These are phyloP conservation scores for Castanea mollissima DNA, from an alignment of 306 rosid genomes.

Conservation along the genomic window DNA sequence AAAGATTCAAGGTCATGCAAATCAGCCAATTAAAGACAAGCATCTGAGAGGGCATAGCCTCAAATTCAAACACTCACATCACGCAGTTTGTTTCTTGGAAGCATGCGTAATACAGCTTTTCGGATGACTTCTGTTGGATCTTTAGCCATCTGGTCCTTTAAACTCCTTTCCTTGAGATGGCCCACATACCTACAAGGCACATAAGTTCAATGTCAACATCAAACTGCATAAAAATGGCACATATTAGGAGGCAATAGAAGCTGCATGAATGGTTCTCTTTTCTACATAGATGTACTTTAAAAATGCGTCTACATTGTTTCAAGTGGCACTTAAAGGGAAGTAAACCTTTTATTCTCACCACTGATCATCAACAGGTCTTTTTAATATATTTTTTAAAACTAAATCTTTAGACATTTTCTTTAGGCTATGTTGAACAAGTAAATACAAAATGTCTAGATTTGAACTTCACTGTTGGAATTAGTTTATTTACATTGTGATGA, in stretches of 20 bases:
- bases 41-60: neutral
- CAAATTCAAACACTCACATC: conserved; percentile 51
- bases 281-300: neutral
- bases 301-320: neutral
- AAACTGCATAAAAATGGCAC: neutral
- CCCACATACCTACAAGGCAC: conserved; percentile 74
- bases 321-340: neutral
- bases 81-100: conserved; percentile 89
- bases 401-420: neutral
- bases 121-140: conserved; percentile 96
- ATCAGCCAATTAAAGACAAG: neutral
- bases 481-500: neutral
- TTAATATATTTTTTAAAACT: neutral
- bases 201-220: conserved; percentile 27
- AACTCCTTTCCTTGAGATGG: conserved; percentile 75
- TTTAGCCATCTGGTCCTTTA: conserved; percentile 84
- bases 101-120: conserved; percentile 94
- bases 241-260: neutral
- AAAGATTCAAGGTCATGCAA: neutral
- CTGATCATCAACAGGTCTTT: neutral
- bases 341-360: neutral
- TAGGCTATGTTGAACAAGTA: neutral
- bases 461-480: neutral
- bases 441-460: neutral
- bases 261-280: neutral